Evolutionary conservation across 2,329 filamentous ascomycete genomes (phyloP).

Genomic region (Fusarium pilosicola): DNA sequence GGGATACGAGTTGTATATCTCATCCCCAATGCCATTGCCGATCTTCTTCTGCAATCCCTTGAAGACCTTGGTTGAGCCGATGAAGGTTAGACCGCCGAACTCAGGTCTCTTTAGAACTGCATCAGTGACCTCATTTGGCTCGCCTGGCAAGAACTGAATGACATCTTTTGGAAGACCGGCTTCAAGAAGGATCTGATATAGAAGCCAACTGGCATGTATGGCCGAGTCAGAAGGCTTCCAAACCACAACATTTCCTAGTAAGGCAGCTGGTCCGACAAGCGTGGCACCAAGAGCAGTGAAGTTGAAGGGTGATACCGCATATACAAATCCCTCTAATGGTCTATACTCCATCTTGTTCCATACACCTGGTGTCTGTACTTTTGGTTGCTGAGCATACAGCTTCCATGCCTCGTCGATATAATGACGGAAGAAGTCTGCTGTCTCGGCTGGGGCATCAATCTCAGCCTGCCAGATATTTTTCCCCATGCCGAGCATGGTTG

Average conservation of each 20-base stretch:
- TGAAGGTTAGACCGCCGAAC: conserved; percentile 51
- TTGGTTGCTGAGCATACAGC: conserved; percentile 23
- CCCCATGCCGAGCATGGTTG: conserved; percentile 36
- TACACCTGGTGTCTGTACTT: conserved; percentile 4
- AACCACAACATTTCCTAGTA: conserved; percentile 54
- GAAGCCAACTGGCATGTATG: conserved; percentile 48
- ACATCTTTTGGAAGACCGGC: conserved; percentile 52
- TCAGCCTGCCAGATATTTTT: conserved; percentile 38
- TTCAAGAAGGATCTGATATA: conserved; percentile 54
- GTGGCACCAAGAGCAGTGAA: conserved; percentile 54
- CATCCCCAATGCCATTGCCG: conserved; percentile 47
- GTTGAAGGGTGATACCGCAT: conserved; percentile 55
- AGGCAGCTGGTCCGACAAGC: conserved; percentile 48
- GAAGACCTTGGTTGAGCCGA: conserved; percentile 53
- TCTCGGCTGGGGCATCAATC: conserved; percentile 31
- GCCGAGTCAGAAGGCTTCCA: conserved; percentile 53
- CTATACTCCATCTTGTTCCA: conserved; percentile 48
- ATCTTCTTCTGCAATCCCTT: conserved; percentile 46
- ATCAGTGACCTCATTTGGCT: conserved; percentile 50
- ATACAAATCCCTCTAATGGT: conserved; percentile 55
- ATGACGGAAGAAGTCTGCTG: conserved; percentile 50
- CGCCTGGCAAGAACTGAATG: conserved; percentile 52
- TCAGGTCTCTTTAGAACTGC: conserved; percentile 48
- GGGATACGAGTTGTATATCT: conserved; percentile 49
- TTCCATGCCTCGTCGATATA: conserved; percentile 35